Evolutionary conservation across 768 basidiomycete species (phyloP), one percentile per base, ranked within the genome.

Genomic region (Rhodotorula graminis): DNA sequence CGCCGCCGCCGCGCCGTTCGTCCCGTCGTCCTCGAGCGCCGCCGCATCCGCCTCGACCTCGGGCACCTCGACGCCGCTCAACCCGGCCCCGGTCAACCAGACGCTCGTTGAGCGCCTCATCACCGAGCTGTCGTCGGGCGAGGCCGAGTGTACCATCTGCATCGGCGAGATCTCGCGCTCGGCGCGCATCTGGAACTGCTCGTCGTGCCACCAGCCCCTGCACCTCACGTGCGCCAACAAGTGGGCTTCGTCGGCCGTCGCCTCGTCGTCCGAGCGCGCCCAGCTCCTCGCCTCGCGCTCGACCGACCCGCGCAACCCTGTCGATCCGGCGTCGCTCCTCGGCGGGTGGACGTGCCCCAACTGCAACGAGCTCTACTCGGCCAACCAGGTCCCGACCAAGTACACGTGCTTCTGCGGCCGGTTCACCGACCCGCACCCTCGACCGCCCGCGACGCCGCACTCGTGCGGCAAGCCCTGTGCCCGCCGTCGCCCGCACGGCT

Each of bases 271-370:
- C 65, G 70, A 76, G 50, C 73, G 74, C 44, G 70, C 71, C 21
- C 27, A 12, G 18, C 66, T 74, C 21, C 63, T 76, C 44, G 65
- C 74, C 16, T 29, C 64, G 12, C 58, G 72, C 16, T 29, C 64
- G 7, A 52, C 64, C 53, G 67, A 67, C 50, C 47, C 62, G 2
- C 44, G 65, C 44, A 78, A 79, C 58, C 73, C 61, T 88, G 89
- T 79, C 61, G 44, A 57, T 12, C 65, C 65, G 0, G 9, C 52
- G 77, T 88, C 21, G 70, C 83, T 84, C 66, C 83, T 82, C 23
- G 92, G 89, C 0, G 88, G 91, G 78, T 98, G 95, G 95, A 84
- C 89, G 64, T 98, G 95, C 80, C 95, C 95, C 0, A 92, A 91
- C 1, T 98, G 95, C 82, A 93, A 94, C 78, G 86, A 87, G 2